Evolutionary conservation across 768 basidiomycete genomes (phyloP), one percentile per base, ranked within the genome.

Genomic region (Naganishia antarctica): DNA sequence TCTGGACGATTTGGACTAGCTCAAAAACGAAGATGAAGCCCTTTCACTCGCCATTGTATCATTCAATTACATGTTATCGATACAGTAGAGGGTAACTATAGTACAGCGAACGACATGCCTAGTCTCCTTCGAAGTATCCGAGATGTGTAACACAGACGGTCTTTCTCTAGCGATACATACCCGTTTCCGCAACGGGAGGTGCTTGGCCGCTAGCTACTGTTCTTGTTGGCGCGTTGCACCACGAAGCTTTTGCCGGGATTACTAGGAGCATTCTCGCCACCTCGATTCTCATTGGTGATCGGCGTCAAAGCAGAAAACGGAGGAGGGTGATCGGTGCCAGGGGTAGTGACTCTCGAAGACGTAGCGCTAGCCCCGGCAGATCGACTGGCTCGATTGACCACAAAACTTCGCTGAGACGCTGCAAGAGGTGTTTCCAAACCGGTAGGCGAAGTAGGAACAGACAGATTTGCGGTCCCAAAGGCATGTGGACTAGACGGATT

Each of bases 321-420:
- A 21, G 61, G n/a, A 23, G 62, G 49, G 7, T 25, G 47, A 1
- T 41, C 46, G 12, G 12, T 40, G 1, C 46, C 61, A 16, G 61
- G 62, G 18, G 62, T 51, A 13, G 62, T 51, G n/a, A 41, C 49
- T 44, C 51, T 25, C n/a, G 62, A 63, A 29, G 49, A 41, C 31
- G 40, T 21, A 18, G 62, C 50, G 26, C 41, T 57, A 28, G 34
- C 9, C 7, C 51, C 40, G 18, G 49, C 62, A 12, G 63, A 59
- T 34, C 60, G 60, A 16, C 21, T 61, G 6, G 60, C 43, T 7
- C 65, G 60, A 3, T 61, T 53, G 6, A 66, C 60, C n/a, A 57
- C 60, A 49, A 66, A 66, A 23, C 65, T 62, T 9, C 60, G 25
- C 50, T 53, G 37, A 32, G 64, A 34, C 18, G 31, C 48, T 9